Conservation (phyloP, 2,329 filamentous ascomycete genomes). For the Teratosphaeria epicoccoides region DNA sequence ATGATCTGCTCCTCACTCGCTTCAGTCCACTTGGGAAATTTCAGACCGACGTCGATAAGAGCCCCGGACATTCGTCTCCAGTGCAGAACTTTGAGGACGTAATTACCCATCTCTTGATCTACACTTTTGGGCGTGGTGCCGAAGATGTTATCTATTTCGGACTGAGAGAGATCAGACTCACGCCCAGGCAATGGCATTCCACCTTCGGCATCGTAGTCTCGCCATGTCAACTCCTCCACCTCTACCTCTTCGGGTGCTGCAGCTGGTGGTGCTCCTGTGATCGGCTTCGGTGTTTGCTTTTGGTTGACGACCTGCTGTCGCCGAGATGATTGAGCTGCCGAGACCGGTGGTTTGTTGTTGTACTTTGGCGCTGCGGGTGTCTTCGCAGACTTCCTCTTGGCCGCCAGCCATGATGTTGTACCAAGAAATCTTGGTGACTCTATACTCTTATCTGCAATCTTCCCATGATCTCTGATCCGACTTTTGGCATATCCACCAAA, state of each 20-base stretch:
- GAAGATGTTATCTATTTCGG: constrained; percentile 24
- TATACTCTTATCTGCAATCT: background rate
- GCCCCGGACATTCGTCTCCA: constrained; percentile 27
- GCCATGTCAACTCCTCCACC: constrained; percentile 22
- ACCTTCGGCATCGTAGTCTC: constrained; percentile 27
- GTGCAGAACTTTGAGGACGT: constrained; percentile 27
- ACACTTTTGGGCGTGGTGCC: constrained; percentile 13
- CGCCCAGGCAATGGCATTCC: constrained; percentile 26
- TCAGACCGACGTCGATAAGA: constrained; percentile 26
- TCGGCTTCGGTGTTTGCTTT: background rate
- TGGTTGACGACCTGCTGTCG: background rate
- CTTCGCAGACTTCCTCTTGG: constrained; percentile 3
- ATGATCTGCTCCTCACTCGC: constrained; percentile 20
- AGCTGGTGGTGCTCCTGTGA: constrained; percentile 14
- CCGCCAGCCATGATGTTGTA: background rate
- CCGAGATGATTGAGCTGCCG: background rate
- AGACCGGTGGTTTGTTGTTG: background rate
- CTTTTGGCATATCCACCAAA: constrained; percentile 20
- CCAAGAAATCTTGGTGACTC: background rate
- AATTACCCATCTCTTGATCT: constrained; percentile 25
- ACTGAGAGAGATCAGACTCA: constrained; percentile 14
- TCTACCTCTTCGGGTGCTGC: constrained; percentile 8
- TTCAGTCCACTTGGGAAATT: constrained; percentile 18
- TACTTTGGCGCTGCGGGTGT: background rate
- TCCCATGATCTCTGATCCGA: background rate